Conservation (phyloP, 73 alveolate genomes). For the Paramecium biaurelia region DNA sequence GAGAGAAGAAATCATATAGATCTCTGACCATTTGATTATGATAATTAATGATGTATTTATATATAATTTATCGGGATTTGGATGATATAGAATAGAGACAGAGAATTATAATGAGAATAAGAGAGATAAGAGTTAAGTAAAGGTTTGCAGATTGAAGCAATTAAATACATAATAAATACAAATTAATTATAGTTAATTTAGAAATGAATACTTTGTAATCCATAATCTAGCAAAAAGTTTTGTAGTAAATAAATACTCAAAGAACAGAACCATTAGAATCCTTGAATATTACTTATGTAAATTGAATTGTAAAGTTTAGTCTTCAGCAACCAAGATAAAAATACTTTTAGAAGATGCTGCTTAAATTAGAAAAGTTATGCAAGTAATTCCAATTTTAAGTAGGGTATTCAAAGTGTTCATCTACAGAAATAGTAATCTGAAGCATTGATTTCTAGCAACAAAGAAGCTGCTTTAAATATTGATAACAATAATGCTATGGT, state of each 20-base stretch:
- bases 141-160: background rate
- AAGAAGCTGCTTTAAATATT: background rate
- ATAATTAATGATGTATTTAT: background rate
- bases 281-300: background rate
- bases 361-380: background rate
- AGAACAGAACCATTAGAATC: background rate
- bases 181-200: background rate
- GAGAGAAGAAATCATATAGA: background rate
- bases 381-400: background rate
- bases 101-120: background rate
- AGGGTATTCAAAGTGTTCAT: slow-evolving; percentile 47
- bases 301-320: background rate
- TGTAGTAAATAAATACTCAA: background rate
- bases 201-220: background rate
- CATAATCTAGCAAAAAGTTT: background rate
- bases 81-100: background rate
- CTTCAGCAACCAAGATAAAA: background rate
- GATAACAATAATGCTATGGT: background rate
- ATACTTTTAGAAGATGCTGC: background rate
- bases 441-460: background rate
- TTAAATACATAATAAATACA: background rate
- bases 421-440: background rate
- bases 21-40: background rate
- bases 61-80: background rate
- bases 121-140: background rate